Evolutionary conservation across 192 early-diverging fungal species (phyloP).

Genomic region (Pilaira anomala): DNA sequence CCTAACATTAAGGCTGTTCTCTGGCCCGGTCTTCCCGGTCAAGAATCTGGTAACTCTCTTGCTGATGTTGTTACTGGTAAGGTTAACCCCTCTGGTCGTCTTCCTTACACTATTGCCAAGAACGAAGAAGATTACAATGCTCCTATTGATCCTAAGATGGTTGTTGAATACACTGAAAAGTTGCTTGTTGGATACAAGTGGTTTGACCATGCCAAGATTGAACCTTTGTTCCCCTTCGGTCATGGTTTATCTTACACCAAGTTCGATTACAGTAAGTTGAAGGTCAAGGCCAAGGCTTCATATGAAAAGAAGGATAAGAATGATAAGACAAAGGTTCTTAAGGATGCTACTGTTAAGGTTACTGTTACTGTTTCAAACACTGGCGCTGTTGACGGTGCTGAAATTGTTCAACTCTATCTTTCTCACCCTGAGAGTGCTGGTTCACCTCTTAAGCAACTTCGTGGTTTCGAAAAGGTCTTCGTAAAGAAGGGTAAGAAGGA

Average conservation of each 20-base stretch:
- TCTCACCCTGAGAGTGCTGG: slow-evolving; percentile 37
- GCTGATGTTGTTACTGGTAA: slow-evolving; percentile 64
- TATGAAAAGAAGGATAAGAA: not conserved
- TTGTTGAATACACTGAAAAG: slow-evolving; percentile 51
- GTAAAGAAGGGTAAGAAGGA: slow-evolving; percentile 5
- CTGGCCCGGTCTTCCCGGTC: slow-evolving; percentile 54
- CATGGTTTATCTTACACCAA: slow-evolving; percentile 65
- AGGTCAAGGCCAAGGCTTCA: not conserved
- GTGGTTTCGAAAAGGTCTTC: slow-evolving; percentile 34
- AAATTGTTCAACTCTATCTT: slow-evolving; percentile 38
- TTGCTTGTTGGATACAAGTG: slow-evolving; percentile 55
- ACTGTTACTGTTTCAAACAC: slow-evolving; percentile 32
- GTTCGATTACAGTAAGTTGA: slow-evolving; percentile 49
- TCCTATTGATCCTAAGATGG: not conserved
- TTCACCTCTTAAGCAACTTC: slow-evolving; percentile 36
- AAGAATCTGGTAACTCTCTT: slow-evolving; percentile 62
- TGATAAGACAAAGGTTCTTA: not conserved
- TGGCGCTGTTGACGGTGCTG: slow-evolving; percentile 30
- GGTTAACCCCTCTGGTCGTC: slow-evolving; percentile 55
- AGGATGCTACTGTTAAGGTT: not conserved
- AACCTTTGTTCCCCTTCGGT: slow-evolving; percentile 56
- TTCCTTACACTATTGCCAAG: slow-evolving; percentile 61
- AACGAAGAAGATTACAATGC: slow-evolving; percentile 40
- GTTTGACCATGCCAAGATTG: slow-evolving; percentile 45
- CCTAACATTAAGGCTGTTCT: slow-evolving; percentile 54